Conservation (phyloP, 805 yeast genomes). For the Lachancea quebecensis region DNA sequence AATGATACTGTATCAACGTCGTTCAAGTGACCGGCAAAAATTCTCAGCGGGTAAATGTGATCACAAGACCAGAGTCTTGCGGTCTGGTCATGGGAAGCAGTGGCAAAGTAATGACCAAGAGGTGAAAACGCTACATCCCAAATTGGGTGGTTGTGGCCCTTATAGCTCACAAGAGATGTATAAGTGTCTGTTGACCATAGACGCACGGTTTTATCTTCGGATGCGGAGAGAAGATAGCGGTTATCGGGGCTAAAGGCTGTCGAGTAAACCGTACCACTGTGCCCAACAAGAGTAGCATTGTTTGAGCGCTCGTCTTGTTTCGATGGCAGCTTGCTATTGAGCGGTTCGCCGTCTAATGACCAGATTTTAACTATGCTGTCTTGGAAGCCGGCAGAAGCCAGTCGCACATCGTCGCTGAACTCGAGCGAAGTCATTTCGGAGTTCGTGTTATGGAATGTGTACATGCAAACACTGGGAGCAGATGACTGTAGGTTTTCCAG, state of each 20-base stretch:
- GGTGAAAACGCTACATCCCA: conserved; percentile 98
- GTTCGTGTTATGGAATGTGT: conserved; percentile 93
- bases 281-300: conserved; percentile 61
- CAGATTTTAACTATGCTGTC: conserved; percentile 87
- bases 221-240: conserved; percentile 67
- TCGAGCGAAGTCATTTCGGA: conserved; percentile 79
- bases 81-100: conserved; percentile 96
- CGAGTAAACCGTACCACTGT: conserved; percentile 90
- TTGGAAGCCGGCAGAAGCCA: conserved; percentile 91
- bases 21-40: conserved; percentile 94
- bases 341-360: conserved; percentile 87
- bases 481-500: conserved; percentile 67
- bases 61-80: conserved; percentile 98
- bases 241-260: conserved; percentile 87
- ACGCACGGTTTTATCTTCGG: conserved; percentile 89
- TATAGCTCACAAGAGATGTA: conserved; percentile 84
- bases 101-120: conserved; percentile 95
- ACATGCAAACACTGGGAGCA: conserved; percentile 94
- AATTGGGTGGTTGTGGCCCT: conserved; percentile 92
- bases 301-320: conserved; percentile 31
- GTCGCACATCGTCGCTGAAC: conserved; percentile 79
- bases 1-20: conserved; percentile 93
- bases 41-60: conserved; percentile 90
- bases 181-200: conserved; percentile 92
- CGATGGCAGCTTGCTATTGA: conserved; percentile 46